Evolutionary conservation across 2,329 filamentous ascomycete species (phyloP), one percentile per base, ranked within the genome.

Genomic region (Fusarium sp.): DNA sequence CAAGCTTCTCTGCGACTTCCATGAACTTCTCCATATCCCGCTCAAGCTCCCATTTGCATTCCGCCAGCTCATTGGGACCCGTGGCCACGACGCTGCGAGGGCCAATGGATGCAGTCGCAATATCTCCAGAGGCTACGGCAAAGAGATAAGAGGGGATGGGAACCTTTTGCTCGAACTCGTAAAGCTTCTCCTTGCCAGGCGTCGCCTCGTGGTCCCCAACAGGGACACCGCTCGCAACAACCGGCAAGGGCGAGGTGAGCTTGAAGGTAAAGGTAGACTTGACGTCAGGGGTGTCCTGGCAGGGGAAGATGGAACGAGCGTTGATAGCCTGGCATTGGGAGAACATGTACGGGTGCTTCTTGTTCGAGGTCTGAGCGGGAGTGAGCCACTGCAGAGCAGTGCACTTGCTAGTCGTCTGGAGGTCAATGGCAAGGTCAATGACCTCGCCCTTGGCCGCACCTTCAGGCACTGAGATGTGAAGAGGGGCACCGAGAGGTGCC

Each of bases 311-410:
- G 57, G 95, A 97, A 69, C 97, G 92, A 50, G 94, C 95, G 80
- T 98, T 95, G 79, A 98, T 98, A 63, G 96, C 95, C 86, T 99
- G 96, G 83, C 95, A 98, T 86, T 98, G 97, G 52, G 94, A 97
- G 86, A 98, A 98, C 92, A 98, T 96, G 84, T 98, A 98, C 1
- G 96, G 96, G 76, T 97, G 93, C 84, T 95, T 97, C 86, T 95
- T 95, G 89, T 97, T 98, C 68, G 94, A 95, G 1, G 97, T 98
- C 85, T 98, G 97, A 35, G 93, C 93, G 2, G 95, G 95, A 0
- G 94, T 95, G 83, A 99, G 89, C 96, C 97, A 99, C 84, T 98
- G 96, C 71, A 99, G 87, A 11, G 96, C 96, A 13, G 95, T 97
- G 83, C 96, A 98, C 79, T 94, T 90, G 61, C 93, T 89, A 1